Base-by-base conservation (phyloP, 129 eudicot genomes). In the carrot (Daucus carota) region DNA sequence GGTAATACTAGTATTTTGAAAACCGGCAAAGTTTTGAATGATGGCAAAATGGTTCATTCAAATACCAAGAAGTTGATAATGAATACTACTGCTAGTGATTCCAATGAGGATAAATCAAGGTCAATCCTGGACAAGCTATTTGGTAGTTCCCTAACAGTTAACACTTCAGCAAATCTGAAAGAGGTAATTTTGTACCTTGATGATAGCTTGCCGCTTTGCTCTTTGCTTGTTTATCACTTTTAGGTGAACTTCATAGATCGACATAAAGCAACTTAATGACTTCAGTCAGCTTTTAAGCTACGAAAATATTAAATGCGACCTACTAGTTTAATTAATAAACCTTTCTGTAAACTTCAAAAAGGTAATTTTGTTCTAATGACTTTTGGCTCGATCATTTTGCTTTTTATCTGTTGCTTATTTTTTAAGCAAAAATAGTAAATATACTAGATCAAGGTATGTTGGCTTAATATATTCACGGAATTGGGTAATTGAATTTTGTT, bases 41-140 rank as follows among this genome's bases (percentile, higher is more conserved):
- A 79, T 65, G 85, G 81, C 71, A 87, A 84, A 76, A 83, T 80
- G 40, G 29, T 88, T 43, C 82, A 82, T 72, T 82, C 79, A 20
- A 72, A 46, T 83, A 57, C 83, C 46, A 81, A 86, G 72, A 76
- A 80, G 29, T 48, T 78, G 68, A 42, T 79, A 28, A 87, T 76
- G 72, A 83, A 80, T 73, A 83, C 82, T 54, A 52, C 83, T 70
- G 80, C 73, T 74, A 82, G 80, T 59, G 86, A 77, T 70, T 82
- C 90, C 16, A 80, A 75, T 76, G 80, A 77, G 85, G 87, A 77
- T 73, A 71, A 79, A 36, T 79, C 98, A 69, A 84, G 90, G n/a
- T 87, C 96, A 75, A 83, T 91, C 44, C 84, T 92, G 3, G 94
- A 91, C 45, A 91, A 95, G 83, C 78, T 91, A 60, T 86, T 91